Base-by-base conservation (phyloP, 371 early-diverging fungal species). In the Mortierella sp. region DNA sequence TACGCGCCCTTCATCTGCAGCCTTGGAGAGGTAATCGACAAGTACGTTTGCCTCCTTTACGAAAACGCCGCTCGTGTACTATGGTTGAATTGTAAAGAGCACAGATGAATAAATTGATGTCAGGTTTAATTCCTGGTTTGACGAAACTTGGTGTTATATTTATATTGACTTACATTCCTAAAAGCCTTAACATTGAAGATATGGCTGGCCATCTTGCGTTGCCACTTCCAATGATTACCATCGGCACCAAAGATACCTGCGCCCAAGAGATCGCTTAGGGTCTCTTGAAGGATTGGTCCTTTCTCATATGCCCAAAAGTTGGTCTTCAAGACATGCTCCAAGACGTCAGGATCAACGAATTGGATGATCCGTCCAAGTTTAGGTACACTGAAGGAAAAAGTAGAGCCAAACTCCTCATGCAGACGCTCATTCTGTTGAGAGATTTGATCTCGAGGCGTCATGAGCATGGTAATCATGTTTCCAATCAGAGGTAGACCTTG, bases 111-210 rank as follows among this genome's bases (percentile, higher is more conserved):
- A 6, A 10, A 34, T 15, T 31, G 6, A 51, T 51, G 2, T 34
- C 28, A 31, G 26, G 43, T 0, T 57, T 3, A 19, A 19, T 17
- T 10, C 13, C 40, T 13, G 40, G 13, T 37, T 10, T 37, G 13
- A 43, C 19, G 45, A 43, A 1, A 4, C 19, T 7, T 43, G 19
- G 19, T 19, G 19, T 19, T 13, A 47, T 31, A 2, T 31, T 31
- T 12, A 4, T 19, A 43, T 43, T 43, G 17, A 66, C 68, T 86
- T 51, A 85, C 85, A 62, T 91, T 90, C 65, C 91, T 83, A 68
- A 93, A 93, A 70, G 92, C 92, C 61, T 86, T 88, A 63, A 93
- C 92, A 57, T 86, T 90, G 72, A 93, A 94, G 42, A 93, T 91
- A 64, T 86, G 83, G 59, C 88, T 83, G 3, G 93, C 93, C 22